A percentile compares a stretch with the other conserved stretches of the same genome.
Evolutionary conservation across 2,329 filamentous ascomycete genomes (phyloP).

Genomic region (Macrophomina phaseolina): DNA sequence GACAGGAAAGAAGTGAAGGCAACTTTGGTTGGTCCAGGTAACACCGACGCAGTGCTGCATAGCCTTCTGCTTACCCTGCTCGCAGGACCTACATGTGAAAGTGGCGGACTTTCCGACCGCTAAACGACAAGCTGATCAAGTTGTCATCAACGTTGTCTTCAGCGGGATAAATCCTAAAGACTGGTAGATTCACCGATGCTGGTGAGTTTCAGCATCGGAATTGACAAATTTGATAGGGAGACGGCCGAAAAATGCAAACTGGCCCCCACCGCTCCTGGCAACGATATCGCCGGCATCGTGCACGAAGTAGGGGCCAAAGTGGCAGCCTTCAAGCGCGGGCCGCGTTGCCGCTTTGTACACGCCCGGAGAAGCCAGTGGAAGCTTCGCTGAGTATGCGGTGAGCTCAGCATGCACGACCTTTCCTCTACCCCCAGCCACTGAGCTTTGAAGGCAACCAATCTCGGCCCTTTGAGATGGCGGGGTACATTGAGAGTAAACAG

Average conservation of each 20-base stretch:
- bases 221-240: conserved; percentile 29
- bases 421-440: conserved; percentile 55
- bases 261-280: conserved; percentile 52
- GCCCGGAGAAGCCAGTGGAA: conserved; percentile 45
- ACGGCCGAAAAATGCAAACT: conserved; percentile 33
- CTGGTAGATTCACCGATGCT: conserved; percentile 41
- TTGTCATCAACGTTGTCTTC: conserved; percentile 48
- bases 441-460: conserved; percentile 52
- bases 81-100: conserved; percentile 32
- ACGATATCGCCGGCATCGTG: conserved; percentile 63
- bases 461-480: conserved; percentile 26
- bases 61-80: too few relatives aligned
- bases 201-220: too few relatives aligned
- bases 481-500: conserved; percentile 21
- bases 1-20: too few relatives aligned
- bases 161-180: conserved; percentile 54
- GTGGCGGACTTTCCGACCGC: conserved; percentile 45
- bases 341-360: conserved; percentile 28
- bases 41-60: too few relatives aligned
- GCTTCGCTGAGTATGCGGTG: conserved; percentile 67
- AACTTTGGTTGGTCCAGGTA: too few relatives aligned
- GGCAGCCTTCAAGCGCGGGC: conserved; percentile 59
- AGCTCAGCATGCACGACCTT: conserved; percentile 63
- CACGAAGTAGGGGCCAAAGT: conserved; percentile 62
- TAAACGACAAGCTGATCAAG: conserved; percentile 39